Evolutionary conservation across 495 filamentous ascomycete genomes (phyloP), one percentile per base, ranked within the genome.

Genomic region (Aspergillus carlsbadensis): DNA sequence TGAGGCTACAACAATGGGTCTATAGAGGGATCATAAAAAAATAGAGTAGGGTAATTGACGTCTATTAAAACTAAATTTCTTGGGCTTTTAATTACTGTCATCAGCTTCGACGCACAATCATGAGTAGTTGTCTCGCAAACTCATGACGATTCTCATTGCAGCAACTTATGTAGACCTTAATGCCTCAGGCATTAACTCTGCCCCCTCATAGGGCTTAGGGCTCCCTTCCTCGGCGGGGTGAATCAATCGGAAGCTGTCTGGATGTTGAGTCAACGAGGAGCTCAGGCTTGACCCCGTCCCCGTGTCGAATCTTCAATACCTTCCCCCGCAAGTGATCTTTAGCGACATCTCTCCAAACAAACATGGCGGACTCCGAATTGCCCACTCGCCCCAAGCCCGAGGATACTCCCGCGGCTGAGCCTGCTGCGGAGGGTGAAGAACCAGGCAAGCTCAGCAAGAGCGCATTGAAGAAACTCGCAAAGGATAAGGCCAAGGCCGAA

Each of bases 401-500:
- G 57, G 72, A 73, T 47, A 71, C 70, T 37, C 63, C 66, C 55
- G 67, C 63, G 37, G 61, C 68, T 36, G 67, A 69, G 21, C 54
- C 70, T 36, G 73, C 64, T 46, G 26, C 26, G 26, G 74, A 72
- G 55, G 73, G 66, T 40, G 70, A 62, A 44, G 73, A 63, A 31
- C 47, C 66, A 29, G 67, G 60, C 46, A 75, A 72, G 64, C 71
- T 81, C 14, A 86, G 83, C 63, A 87, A 87, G 72, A 85, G 75
- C 58, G 85, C 85, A 11, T 55, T 82, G 64, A 88, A 87, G 72
- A 88, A 88, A 67, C 81, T 81, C 8, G 80, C 78, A 36, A 88
- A 87, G 70, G 85, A 87, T 24, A 84, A 83, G 68, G 82, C 83
- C 50, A 87, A 87, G 76, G 84, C 80, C 10, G 81, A 83, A 68